Evolutionary conservation across 176 grass and related monocot species (phyloP).

Genomic region (Pharus latifolius): DNA sequence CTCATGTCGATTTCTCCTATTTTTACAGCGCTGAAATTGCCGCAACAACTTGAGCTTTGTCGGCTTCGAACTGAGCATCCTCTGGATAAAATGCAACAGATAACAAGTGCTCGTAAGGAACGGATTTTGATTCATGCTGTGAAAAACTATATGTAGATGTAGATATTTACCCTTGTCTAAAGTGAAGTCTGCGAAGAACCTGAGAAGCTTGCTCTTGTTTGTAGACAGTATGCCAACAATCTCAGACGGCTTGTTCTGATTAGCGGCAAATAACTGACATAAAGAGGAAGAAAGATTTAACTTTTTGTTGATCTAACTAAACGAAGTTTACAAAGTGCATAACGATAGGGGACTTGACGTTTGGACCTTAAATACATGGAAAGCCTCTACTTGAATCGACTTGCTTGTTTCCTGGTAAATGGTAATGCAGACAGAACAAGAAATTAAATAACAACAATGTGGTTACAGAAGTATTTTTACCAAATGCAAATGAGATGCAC

Average conservation of each 20-base stretch:
- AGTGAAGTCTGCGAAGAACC: conserved; percentile 38
- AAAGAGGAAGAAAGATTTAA: background rate
- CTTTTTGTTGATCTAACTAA: background rate
- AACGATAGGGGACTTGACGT: background rate
- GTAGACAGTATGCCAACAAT: conserved; percentile 34
- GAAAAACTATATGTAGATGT: background rate
- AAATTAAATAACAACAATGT: background rate
- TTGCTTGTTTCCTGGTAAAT: conserved; percentile 53
- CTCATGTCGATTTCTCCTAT: background rate
- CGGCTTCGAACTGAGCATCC: conserved; percentile 32
- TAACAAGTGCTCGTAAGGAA: background rate
- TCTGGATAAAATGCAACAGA: conserved; percentile 9
- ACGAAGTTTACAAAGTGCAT: background rate
- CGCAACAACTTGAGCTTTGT: conserved; percentile 30
- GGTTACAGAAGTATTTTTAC: background rate
- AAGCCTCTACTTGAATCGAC: conserved; percentile 50
- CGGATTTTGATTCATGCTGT: background rate
- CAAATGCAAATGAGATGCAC: background rate
- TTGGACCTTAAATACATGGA: conserved; percentile 62
- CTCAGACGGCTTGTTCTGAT: conserved; percentile 46
- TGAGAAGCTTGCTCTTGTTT: conserved; percentile 53
- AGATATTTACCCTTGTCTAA: conserved; percentile 35
- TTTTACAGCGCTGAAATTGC: conserved; percentile 22
- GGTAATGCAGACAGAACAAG: background rate
- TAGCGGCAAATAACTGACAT: conserved; percentile 44